Base-by-base conservation (phyloP, 257 asterid genomes). In the Lithospermum erythrorhizon region DNA sequence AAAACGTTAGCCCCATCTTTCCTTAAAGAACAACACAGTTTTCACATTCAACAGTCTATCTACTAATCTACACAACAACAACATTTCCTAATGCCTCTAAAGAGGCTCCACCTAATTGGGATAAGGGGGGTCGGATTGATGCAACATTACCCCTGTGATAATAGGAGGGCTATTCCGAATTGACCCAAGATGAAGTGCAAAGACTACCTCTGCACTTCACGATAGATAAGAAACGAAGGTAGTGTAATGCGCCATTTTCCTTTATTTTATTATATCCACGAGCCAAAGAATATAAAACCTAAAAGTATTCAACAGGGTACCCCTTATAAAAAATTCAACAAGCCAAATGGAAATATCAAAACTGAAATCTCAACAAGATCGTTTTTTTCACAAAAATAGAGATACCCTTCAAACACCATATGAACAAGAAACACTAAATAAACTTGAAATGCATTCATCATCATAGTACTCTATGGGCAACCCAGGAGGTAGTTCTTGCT, bases 401-500 rank as follows among this genome's bases (percentile, higher is more conserved):
- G 48, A 41, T 41, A 41, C 49, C 47, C 49, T 41, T 41, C 2
- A 13, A 41, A 41, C 49, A 41, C 17, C 16, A 41, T 41, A 41
- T 14, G 18, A 41, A 41, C 16, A 41, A 41, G 13, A 35, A 35
- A 35, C 9, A 35, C 45, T 6, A 52, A 52, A 18, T 11, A 52
- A 18, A 52, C 21, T 18, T 6, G 11, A 45, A n/a, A 51, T 6
- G 22, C 90, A 45, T 80, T 88, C 96, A 72, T 91, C 97, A 62
- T 91, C 98, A 61, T 84, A 83, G 56, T 51, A 88, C 65, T 91
- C 95, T 70, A 86, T 82, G 5, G 98, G 95, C 20, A 91, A 86
- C 52, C 90, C 94, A 16, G 68, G 32, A 56, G 52, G 54, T 41
- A 91, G 68, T 49, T 79, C 87, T 61, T 74, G 68, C 49, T 84